Conservation (phyloP, 495 filamentous ascomycete genomes). For the Evernia prunastri region DNA sequence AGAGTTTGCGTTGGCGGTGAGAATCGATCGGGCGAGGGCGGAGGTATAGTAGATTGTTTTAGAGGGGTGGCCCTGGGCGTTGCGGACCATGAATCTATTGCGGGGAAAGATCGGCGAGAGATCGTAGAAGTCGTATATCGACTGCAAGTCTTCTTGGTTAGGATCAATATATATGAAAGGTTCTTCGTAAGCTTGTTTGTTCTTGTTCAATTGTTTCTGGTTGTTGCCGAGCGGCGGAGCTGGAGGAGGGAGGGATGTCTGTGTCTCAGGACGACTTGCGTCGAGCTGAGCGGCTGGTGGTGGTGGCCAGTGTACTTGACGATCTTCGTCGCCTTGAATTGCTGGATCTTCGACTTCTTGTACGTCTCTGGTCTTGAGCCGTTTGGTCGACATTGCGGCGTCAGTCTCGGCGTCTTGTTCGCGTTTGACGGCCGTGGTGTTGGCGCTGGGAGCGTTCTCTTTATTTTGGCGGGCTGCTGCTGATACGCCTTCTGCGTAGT, state of each 20-base stretch:
- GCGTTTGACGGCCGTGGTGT: slow-evolving; percentile 35
- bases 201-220: slow-evolving; percentile 27
- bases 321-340: slow-evolving; percentile 41
- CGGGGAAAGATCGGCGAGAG: slow-evolving; percentile 75
- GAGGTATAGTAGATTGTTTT: slow-evolving; percentile 96
- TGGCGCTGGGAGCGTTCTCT: slow-evolving; percentile 37
- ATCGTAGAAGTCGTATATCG: slow-evolving; percentile 75
- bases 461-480: slow-evolving; percentile 29
- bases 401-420: slow-evolving; percentile 39
- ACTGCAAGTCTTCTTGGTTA: slow-evolving; percentile 63
- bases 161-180: slow-evolving; percentile 81
- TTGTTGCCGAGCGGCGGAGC: slow-evolving; percentile 34
- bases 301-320: slow-evolving; percentile 44
- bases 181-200: slow-evolving; percentile 62
- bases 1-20: slow-evolving; percentile 72
- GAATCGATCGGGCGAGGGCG: slow-evolving; percentile 72
- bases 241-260: slow-evolving; percentile 27
- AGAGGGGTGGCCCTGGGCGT: slow-evolving; percentile 70
- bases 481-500: slow-evolving; percentile 30
- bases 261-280: slow-evolving; percentile 34
- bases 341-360: slow-evolving; percentile 29
- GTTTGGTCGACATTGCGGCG: slow-evolving; percentile 40
- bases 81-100: slow-evolving; percentile 92
- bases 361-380: slow-evolving; percentile 38
- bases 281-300: slow-evolving; percentile 39